These are phyloP conservation scores for Citrus unshiu DNA, from an alignment of 345 rosid species.

Conservation along the genomic window DNA sequence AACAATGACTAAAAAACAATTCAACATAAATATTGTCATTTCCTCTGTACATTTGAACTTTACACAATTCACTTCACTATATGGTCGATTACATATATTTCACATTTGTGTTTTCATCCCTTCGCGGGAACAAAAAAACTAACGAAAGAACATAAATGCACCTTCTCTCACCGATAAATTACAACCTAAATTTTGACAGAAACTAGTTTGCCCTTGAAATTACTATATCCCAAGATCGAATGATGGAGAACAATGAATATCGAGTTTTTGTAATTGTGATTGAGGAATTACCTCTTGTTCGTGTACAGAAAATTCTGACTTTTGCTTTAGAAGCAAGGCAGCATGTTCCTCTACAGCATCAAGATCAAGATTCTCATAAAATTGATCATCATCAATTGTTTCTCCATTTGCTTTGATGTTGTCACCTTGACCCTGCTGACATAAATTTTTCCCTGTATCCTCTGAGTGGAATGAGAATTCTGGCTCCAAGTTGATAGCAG, in stretches of 20 bases:
- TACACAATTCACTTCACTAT: background rate
- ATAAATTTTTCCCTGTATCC: slow-evolving; percentile 18
- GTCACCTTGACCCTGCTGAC: slow-evolving; percentile 20
- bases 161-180: background rate
- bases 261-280: slow-evolving; percentile 14
- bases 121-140: background rate
- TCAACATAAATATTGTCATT: background rate
- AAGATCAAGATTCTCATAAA: slow-evolving; percentile 68
- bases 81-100: background rate
- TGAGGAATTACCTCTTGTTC: slow-evolving; percentile 28
- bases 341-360: slow-evolving; percentile 91
- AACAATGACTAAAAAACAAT: background rate
- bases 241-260: slow-evolving; percentile 48
- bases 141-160: background rate
- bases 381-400: slow-evolving; percentile 58
- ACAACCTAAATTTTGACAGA: background rate
- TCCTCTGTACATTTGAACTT: background rate
- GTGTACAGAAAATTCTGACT: slow-evolving; percentile 25
- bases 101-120: background rate
- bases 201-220: background rate
- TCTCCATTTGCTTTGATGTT: slow-evolving; percentile 16
- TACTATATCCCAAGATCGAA: slow-evolving; percentile 87
- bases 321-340: slow-evolving; percentile 44
- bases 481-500: slow-evolving; percentile 54
- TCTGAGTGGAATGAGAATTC: slow-evolving; percentile 34